Evolutionary conservation across 1,139 yeast species (phyloP), one percentile per base, ranked within the genome.

Genomic region (Pichia sp.): DNA sequence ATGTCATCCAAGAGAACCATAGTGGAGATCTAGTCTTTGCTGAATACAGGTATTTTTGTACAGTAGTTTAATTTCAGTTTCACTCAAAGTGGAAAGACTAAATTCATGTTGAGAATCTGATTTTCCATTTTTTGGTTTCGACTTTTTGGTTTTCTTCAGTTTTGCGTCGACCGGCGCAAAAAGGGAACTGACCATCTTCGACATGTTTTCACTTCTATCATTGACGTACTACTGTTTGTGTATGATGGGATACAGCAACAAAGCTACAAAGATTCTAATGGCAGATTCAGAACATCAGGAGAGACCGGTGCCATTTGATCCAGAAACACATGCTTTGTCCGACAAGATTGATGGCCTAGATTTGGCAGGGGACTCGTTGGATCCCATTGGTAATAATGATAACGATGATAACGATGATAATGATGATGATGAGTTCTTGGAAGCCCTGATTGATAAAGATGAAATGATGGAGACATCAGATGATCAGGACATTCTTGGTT

Each of bases 1-100:
- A 71, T 66, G 55, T 71, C 73, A 43, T 71, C 74, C 49, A 71
- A 59, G 45, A 64, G 65, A 49, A 67, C 65, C 73, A 73, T 70
- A 5, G 28, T 18, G 13, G 28, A 13, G 22, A 30, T 18, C 14
- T 3, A 27, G 3, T 25, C 42, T 14, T 19, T 36, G 41, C 11
- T 18, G 3, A 11, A 19, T 10, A 34, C 7, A 16, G 22, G 38
- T 34, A 7, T n/a, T 34, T n/a, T 1, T 33, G 36, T n/a, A n/a
- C n/a, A n/a, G n/a, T 16, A 4, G 8, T 8, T 19, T 7, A 34
- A 34, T 34, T 34, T 34, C 22, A 34, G 22, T n/a, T 33, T 33
- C 36, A 33, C 36, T 33, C 36, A 33, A 33, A 33, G 36, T 34
- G 22, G 38, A 36, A 36, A 36, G 16, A 36, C 16, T 6, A 18